A percentile compares a stretch with the other conserved stretches of the same genome.
Conservation (phyloP, 768 basidiomycete species). For the Hortiboletus campestris region DNA sequence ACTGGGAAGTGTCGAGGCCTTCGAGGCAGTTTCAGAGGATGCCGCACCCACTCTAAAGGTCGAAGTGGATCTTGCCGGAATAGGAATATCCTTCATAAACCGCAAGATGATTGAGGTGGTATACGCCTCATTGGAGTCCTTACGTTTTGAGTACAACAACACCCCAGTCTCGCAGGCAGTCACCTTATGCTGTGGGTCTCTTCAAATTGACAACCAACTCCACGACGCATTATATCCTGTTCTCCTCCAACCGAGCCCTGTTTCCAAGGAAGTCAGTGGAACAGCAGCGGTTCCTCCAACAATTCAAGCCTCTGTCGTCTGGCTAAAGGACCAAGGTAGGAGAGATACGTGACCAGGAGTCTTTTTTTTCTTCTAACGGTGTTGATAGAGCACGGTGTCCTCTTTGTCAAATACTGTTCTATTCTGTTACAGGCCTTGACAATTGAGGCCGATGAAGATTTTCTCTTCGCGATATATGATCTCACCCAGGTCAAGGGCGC, state of each 20-base stretch:
- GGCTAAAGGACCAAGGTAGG: constrained; percentile 90
- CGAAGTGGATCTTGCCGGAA: constrained; percentile 77
- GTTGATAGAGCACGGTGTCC: constrained; percentile 84
- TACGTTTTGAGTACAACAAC: constrained; percentile 83
- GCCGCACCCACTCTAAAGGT: constrained; percentile 63
- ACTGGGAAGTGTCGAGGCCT: constrained; percentile 66
- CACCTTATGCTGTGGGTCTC: constrained; percentile 75
- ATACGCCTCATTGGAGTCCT: constrained; percentile 73
- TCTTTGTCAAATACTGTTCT: constrained; percentile 98
- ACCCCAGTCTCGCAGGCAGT: constrained; percentile 78
- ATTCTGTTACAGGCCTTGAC: constrained; percentile 91
- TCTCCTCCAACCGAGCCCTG: constrained; percentile 89
- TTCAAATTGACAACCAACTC: constrained; percentile 97
- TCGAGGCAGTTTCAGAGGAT: constrained; percentile 83
- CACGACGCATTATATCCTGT: constrained; percentile 96
- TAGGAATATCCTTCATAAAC: constrained; percentile 92
- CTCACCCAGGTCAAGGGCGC: constrained; percentile 88
- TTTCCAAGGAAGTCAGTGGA: constrained; percentile 70
- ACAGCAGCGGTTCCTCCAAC: constrained; percentile 79
- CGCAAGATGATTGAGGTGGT: constrained; percentile 84
- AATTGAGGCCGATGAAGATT: constrained; percentile 96
- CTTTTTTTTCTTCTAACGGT: neutral
- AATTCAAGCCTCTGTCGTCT: constrained; percentile 81
- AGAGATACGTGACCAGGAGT: neutral
- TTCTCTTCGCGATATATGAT: constrained; percentile 89